A percentile compares a stretch with the other conserved stretches of the same genome.
These are phyloP conservation scores for Cyclotella sp. DNA, from an alignment of 108 stramenopile genomes.

Conservation along the genomic window DNA sequence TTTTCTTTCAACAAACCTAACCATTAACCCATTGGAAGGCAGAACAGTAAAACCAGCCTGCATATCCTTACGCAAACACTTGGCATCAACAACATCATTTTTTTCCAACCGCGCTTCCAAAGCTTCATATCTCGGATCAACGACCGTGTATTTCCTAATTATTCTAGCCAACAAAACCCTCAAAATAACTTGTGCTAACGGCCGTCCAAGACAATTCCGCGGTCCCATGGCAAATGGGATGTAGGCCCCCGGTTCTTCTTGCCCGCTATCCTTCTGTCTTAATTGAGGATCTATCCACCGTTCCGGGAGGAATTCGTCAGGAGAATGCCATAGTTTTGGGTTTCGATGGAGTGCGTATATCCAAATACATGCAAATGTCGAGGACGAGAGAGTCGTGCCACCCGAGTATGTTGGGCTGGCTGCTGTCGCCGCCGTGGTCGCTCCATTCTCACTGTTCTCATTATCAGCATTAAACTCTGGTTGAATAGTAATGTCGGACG, in stretches of 20 bases:
- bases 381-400: constrained; percentile 56
- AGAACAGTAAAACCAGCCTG: constrained; percentile 95
- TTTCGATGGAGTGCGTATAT: constrained; percentile 93
- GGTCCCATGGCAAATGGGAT: constrained; percentile 93
- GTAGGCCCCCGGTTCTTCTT: constrained; percentile 77
- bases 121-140: constrained; percentile 52
- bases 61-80: constrained; percentile 84
- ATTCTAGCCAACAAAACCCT: constrained; percentile 82
- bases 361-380: constrained; percentile 89
- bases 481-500: constrained; percentile 61
- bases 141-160: constrained; percentile 59
- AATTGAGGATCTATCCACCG: constrained; percentile 76
- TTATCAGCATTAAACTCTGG: not conserved
- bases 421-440: constrained; percentile 11
- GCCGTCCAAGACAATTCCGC: constrained; percentile 92
- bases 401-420: constrained; percentile 9
- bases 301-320: constrained; percentile 88
- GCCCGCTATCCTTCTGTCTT: constrained; percentile 56
- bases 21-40: constrained; percentile 81
- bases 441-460: not conserved
- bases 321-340: constrained; percentile 81
- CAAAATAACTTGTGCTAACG: constrained; percentile 87
- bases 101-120: constrained; percentile 21
- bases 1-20: constrained; percentile 27
- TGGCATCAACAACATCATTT: constrained; percentile 19